These are phyloP conservation scores for Cudoniella acicularis DNA, from an alignment of 495 filamentous ascomycete genomes.

Conservation along the genomic window DNA sequence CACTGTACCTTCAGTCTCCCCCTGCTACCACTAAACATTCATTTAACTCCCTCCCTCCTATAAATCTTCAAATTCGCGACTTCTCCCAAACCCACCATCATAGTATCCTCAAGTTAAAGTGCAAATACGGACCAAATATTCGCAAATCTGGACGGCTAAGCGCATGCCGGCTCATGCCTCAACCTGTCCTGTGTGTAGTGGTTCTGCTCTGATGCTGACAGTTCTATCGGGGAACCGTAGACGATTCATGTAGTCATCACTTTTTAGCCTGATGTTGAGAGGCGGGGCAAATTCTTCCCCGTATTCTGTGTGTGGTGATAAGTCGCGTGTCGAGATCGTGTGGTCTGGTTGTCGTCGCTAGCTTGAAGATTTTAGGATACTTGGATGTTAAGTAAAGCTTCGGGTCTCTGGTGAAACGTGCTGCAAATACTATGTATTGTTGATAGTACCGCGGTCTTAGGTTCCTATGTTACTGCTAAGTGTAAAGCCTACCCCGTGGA, in stretches of 20 bases:
- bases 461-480: conserved; percentile 2
- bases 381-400: conserved; percentile 1
- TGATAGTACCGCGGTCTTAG: not conserved
- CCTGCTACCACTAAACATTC: conserved; percentile 8
- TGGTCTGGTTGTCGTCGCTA: conserved; percentile 1
- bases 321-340: conserved; percentile 2
- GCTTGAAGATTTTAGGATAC: not conserved
- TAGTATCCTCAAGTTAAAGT: conserved; percentile 10
- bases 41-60: conserved; percentile 2
- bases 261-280: conserved; percentile 1
- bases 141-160: conserved; percentile 3
- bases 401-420: not conserved
- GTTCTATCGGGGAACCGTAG: not conserved
- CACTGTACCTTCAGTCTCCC: conserved; percentile 16
- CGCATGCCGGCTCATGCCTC: conserved; percentile 9
- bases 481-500: not conserved
- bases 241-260: not conserved
- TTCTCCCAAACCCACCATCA: conserved; percentile 10
- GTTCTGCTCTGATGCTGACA: conserved; percentile 5
- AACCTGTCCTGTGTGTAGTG: conserved; percentile 10
- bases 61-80: conserved; percentile 10
- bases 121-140: conserved; percentile 12
- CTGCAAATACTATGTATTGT: not conserved
- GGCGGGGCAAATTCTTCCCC: not conserved
- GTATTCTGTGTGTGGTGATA: conserved; percentile 1